Evolutionary conservation across 2,329 filamentous ascomycete genomes (phyloP).

Genomic region (Coniella lustricola): DNA sequence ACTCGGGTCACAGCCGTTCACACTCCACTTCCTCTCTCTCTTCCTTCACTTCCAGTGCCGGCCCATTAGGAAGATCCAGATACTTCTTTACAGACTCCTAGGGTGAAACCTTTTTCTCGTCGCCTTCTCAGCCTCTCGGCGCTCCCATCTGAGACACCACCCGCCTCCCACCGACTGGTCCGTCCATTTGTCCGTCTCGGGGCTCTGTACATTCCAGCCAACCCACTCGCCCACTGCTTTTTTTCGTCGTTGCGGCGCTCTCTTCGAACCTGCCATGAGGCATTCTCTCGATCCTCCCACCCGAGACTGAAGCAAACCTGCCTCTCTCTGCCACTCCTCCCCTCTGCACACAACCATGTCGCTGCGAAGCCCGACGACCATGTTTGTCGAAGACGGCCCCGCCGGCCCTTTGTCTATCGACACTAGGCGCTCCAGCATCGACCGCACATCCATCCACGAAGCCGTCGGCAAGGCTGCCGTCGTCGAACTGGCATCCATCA

Average conservation of each 20-base stretch:
- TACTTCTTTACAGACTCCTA: background rate
- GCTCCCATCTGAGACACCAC: background rate
- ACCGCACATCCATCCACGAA: slow-evolving; percentile 21
- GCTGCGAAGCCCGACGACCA: slow-evolving; percentile 14
- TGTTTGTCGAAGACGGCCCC: slow-evolving; percentile 19
- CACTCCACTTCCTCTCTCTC: no score
- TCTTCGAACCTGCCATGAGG: slow-evolving; percentile 8
- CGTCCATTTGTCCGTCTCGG: background rate
- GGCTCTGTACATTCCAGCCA: background rate
- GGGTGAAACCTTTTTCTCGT: background rate
- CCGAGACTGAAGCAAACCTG: slow-evolving; percentile 9
- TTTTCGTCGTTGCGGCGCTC: background rate
- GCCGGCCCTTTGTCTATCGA: slow-evolving; percentile 23
- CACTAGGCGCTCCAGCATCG: slow-evolving; percentile 19
- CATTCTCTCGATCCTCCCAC: slow-evolving; percentile 7
- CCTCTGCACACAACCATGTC: slow-evolving; percentile 22
- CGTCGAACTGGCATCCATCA: slow-evolving; percentile 37
- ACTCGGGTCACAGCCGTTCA: no score
- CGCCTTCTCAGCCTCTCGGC: background rate
- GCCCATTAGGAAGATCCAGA: slow-evolving; percentile 5
- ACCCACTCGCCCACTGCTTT: background rate
- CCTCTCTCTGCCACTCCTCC: slow-evolving; percentile 1
- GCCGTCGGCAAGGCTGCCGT: slow-evolving; percentile 34
- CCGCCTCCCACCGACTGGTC: background rate
- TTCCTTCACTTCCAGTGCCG: slow-evolving; percentile 8